Conservation (phyloP, 805 yeast species). For the Sungouiozyma intestinalis region DNA sequence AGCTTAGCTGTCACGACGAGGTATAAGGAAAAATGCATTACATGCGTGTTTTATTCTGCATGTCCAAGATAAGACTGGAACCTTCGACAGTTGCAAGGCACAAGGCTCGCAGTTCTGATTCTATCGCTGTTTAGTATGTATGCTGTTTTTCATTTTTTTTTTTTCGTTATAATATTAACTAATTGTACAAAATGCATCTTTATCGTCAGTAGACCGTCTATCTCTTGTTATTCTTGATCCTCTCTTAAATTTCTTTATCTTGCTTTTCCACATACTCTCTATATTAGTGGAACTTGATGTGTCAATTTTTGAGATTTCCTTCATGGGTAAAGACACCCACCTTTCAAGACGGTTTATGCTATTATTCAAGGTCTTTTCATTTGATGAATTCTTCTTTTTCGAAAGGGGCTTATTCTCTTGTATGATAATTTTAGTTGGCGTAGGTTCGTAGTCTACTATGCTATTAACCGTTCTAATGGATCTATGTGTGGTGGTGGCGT, state of each 20-base stretch:
- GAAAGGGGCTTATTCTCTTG: not conserved
- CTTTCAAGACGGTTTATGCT: slow-evolving; percentile 19
- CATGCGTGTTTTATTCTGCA: slow-evolving; percentile 1
- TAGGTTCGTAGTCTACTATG: slow-evolving; percentile 7
- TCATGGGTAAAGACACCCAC: slow-evolving; percentile 22
- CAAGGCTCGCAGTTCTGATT: no score
- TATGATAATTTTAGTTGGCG: slow-evolving; percentile 2
- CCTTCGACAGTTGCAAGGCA: no score
- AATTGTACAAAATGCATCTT: slow-evolving; percentile 9
- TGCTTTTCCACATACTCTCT: slow-evolving; percentile 13
- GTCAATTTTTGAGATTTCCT: slow-evolving; percentile 4
- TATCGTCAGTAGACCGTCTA: slow-evolving; percentile 3
- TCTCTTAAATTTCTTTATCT: slow-evolving; percentile 15
- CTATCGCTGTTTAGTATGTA: not conserved
- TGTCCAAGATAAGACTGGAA: no score
- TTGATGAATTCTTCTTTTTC: not conserved
- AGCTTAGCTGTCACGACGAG: not conserved
- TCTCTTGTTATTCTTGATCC: slow-evolving; percentile 4
- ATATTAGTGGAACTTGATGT: not conserved
- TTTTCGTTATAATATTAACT: slow-evolving; percentile 7
- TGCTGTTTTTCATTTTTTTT: not conserved
- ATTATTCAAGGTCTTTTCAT: slow-evolving; percentile 3
- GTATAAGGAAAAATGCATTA: not conserved
- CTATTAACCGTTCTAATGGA: slow-evolving; percentile 24
- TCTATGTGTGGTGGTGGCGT: slow-evolving; percentile 22